These are phyloP conservation scores for Candida quercuum DNA, from an alignment of 805 yeast species.

Conservation along the genomic window DNA sequence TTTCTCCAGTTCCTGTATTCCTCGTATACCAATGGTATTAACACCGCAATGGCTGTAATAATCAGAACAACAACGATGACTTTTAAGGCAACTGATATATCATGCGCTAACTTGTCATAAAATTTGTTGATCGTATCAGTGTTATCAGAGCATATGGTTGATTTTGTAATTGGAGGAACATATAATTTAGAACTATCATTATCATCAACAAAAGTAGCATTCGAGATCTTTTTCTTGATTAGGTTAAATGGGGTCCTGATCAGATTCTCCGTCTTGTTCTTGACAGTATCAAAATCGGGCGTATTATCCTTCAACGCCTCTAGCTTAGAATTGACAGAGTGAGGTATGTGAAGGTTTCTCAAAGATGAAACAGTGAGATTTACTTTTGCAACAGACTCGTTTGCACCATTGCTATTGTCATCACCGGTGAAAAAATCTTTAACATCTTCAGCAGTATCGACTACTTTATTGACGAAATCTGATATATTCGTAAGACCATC, in stretches of 20 bases:
- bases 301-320: slow-evolving; percentile 43
- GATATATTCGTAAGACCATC: slow-evolving; percentile 61
- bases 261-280: slow-evolving; percentile 48
- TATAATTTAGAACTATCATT: slow-evolving; percentile 6
- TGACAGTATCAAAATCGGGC: slow-evolving; percentile 63
- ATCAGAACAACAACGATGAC: slow-evolving; percentile 34
- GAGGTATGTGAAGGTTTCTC: slow-evolving; percentile 58
- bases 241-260: slow-evolving; percentile 56
- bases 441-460: slow-evolving; percentile 45
- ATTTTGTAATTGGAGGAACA: neutral
- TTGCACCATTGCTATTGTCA: slow-evolving; percentile 24
- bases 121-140: slow-evolving; percentile 34
- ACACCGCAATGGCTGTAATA: slow-evolving; percentile 35
- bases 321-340: slow-evolving; percentile 54
- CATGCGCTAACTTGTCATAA: slow-evolving; percentile 26
- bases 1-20: slow-evolving; percentile 47
- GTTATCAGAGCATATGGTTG: slow-evolving; percentile 32
- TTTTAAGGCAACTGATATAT: slow-evolving; percentile 31
- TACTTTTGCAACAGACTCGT: slow-evolving; percentile 36
- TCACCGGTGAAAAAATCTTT: slow-evolving; percentile 51
- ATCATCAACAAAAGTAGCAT: slow-evolving; percentile 19
- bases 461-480: slow-evolving; percentile 47
- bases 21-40: slow-evolving; percentile 38
- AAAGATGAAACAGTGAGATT: slow-evolving; percentile 54
- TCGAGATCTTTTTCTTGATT: slow-evolving; percentile 36